Evolutionary conservation across 2,329 filamentous ascomycete genomes (phyloP), one percentile per base, ranked within the genome.

Genomic region (Microascus cirrosus): DNA sequence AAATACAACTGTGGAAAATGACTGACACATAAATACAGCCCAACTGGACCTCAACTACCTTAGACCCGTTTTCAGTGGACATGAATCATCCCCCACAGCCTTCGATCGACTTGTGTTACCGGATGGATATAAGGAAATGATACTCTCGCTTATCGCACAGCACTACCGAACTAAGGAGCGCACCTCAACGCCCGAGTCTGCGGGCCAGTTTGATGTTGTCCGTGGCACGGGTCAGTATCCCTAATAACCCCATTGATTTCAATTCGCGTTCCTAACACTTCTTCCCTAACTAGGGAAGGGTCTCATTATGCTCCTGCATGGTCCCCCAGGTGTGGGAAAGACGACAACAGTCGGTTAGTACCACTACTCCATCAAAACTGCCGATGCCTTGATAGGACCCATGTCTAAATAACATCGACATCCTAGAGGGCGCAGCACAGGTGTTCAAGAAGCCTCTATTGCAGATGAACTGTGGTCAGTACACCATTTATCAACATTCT

Each of bases 311-410:
- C 61, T 71, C 0, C 59, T 72, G 0, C 68, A 70, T 15, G 70
- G 69, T 1, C 65, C 62, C 1, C 69, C 68, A 0, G 68, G 69
- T 1, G 66, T 67, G 0, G 69, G 69, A 0, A 71, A 71, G 51
- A 71, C 69, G 0, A 63, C 65, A 0, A 70, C 69, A 2, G 69
- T 65, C 28, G 65, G 63, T 65, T 36, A 18, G 61, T 61, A 34
- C 1, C 22, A 36, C 8, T n/a, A n/a, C n/a, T n/a, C n/a, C n/a
- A n/a, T n/a, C n/a, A n/a, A n/a, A n/a, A n/a, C n/a, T n/a, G n/a
- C n/a, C n/a, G n/a, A n/a, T n/a, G n/a, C n/a, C n/a, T n/a, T n/a
- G n/a, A n/a, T n/a, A n/a, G n/a, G n/a, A n/a, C n/a, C n/a, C n/a
- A n/a, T n/a, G n/a, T n/a, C n/a, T n/a, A n/a, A n/a, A n/a, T n/a